Base-by-base conservation (phyloP, 495 filamentous ascomycete genomes). In the Daldinia decipiens region DNA sequence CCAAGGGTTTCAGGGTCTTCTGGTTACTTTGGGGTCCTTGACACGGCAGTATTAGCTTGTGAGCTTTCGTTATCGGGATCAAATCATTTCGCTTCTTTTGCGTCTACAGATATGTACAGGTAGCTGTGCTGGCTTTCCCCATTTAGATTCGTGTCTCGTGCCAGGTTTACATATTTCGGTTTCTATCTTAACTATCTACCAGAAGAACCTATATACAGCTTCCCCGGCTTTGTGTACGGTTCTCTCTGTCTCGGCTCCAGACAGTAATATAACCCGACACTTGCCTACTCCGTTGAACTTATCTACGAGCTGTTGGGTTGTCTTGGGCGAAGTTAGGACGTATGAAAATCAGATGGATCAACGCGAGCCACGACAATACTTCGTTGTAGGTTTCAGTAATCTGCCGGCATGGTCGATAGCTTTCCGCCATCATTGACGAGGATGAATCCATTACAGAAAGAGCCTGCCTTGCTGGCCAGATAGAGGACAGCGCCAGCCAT, bases 351-450 rank as follows among this genome's bases (percentile, higher is more conserved):
- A 45, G 15, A 27, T 21, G 31, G 26, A 17, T 3, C 11, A 4
- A 27, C 12, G 3, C 50, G 1, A n/a, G n/a, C 15, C 55, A 5
- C 6, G 13, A 9, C 5, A 38, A 9, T 43, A 17, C 36, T 12
- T 15, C 7, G 19, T 15, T 21, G 15, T 8, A 7, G 17, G 73
- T 51, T 63, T 78, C 71, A 87, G 59, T 87, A 88, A 2, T 77
- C 77, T 11, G 80, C 67, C 4, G 79, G 82, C 61, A 84, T 79
- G 0, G 79, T 73, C 8, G 75, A 62, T 43, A 88, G 21, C 38
- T 84, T 76, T 0, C 89, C 89, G 13, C 89, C 89, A 75, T 91
- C 89, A 2, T 74, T 76, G 4, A 89, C 59, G 11, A 89, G 63
- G 27, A 88, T 79, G n/a, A 71, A 79, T 1, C 89, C 89, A 65